phyloP scores from a whole-genome alignment of 768 basidiomycete species.

The Trichaptum fuscoviolaceum region DNA sequence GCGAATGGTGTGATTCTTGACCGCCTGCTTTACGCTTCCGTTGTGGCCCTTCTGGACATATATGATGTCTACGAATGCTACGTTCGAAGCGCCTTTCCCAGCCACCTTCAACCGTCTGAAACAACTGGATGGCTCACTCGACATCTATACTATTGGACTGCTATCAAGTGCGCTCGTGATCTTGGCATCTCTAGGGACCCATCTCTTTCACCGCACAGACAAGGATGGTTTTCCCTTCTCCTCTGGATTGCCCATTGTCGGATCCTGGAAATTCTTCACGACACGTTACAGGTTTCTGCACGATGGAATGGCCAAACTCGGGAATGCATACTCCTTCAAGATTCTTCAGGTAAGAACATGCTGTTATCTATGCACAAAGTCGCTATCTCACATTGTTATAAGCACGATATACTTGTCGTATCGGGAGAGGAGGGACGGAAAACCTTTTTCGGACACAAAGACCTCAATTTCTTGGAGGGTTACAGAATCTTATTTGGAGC shows the following conservation, averaged over 20 bases:
- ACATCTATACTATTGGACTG: background rate
- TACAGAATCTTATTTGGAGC: slow-evolving; percentile 77
- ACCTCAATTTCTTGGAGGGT: slow-evolving; percentile 72
- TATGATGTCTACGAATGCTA: background rate
- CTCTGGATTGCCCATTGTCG: background rate
- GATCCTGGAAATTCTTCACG: slow-evolving; percentile 8
- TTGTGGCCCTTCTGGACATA: background rate
- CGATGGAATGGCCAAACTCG: slow-evolving; percentile 2
- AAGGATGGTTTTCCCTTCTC: background rate
- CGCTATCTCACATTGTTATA: background rate
- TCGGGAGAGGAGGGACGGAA: slow-evolving; percentile 68
- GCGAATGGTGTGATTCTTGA: too few relatives aligned
- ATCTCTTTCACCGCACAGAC: background rate
- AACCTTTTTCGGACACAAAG: slow-evolving; percentile 64
- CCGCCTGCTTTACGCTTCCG: background rate
- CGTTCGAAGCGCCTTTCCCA: background rate
- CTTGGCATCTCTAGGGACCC: background rate
- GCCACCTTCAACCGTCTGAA: background rate
- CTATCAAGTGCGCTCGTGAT: background rate
- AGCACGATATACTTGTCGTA: slow-evolving; percentile 34
- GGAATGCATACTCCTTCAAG: slow-evolving; percentile 15
- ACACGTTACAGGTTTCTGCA: slow-evolving; percentile 1
- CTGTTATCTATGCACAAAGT: background rate
- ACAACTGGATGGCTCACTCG: background rate
- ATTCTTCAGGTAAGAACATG: slow-evolving; percentile 15